phyloP scores from a whole-genome alignment of 306 rosid species.

The Fagus crenata region DNA sequence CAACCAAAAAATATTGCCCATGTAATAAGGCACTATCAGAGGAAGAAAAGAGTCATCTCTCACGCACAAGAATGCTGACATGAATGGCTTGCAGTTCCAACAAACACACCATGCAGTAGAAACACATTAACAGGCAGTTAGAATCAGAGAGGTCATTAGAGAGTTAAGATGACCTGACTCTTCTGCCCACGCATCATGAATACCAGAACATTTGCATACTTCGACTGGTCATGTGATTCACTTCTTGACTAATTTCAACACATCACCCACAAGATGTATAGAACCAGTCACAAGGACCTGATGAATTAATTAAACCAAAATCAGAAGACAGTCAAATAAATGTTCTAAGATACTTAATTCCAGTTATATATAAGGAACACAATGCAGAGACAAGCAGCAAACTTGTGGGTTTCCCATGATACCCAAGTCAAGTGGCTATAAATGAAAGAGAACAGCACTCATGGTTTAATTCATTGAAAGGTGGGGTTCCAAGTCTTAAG shows the following conservation, averaged over 20 bases:
- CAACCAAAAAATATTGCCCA: background rate
- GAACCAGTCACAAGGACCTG: slow-evolving; percentile 97
- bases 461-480: background rate
- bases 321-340: slow-evolving; percentile 6
- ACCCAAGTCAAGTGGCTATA: background rate
- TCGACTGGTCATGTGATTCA: slow-evolving; percentile 39
- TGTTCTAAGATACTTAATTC: background rate
- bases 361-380: background rate
- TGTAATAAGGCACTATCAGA: background rate
- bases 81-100: slow-evolving; percentile 16
- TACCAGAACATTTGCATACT: slow-evolving; percentile 10
- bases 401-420: background rate
- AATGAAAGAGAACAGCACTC: background rate
- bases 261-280: slow-evolving; percentile 88
- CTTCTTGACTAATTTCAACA: slow-evolving; percentile 73
- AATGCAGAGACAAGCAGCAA: background rate
- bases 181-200: slow-evolving; percentile 1
- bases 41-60: background rate
- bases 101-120: slow-evolving; percentile 15
- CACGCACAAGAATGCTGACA: slow-evolving; percentile 20
- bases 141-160: background rate
- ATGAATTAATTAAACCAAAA: slow-evolving; percentile 26
- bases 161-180: background rate
- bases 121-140: background rate
- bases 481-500: background rate